phyloP scores from a whole-genome alignment of 2,329 filamentous ascomycete genomes.

The Didymella pomorum region DNA sequence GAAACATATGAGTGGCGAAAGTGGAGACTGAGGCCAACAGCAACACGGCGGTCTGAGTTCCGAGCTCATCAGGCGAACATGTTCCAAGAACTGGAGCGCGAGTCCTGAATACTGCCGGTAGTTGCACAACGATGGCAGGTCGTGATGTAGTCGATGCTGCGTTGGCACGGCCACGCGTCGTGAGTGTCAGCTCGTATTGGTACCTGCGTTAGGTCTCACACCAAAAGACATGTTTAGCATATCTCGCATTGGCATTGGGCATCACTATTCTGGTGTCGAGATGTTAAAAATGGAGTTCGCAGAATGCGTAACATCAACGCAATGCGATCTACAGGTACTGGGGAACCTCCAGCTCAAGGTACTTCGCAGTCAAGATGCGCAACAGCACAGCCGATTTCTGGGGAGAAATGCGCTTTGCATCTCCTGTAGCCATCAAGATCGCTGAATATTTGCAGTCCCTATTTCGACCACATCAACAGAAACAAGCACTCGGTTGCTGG shows the following conservation, averaged over 20 bases:
- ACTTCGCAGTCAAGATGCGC: not conserved
- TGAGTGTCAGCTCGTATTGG: slow-evolving; percentile 14
- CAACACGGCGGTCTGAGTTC: not conserved
- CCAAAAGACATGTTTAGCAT: slow-evolving; percentile 1
- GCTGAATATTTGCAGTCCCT: not conserved
- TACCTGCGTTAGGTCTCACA: slow-evolving; percentile 19
- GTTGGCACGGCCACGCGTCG: slow-evolving; percentile 15
- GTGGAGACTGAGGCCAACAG: not conserved
- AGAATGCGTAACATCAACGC: not conserved
- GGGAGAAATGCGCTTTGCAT: not conserved
- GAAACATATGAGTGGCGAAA: slow-evolving; percentile 2
- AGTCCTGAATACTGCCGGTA: not conserved
- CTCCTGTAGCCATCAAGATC: not conserved
- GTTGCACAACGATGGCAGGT: not conserved
- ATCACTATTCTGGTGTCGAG: not conserved
- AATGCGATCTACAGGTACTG: not conserved
- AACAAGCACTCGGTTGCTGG: not conserved
- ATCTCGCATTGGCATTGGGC: not conserved
- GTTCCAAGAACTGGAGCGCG: not conserved
- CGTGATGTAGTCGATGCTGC: not conserved
- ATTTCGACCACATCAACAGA: no score
- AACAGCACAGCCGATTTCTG: not conserved
- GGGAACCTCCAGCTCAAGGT: not conserved
- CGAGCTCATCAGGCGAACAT: not conserved
- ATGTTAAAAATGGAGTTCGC: not conserved